Conservation (phyloP, 2,329 filamentous ascomycete genomes). For the Xylariomycetidae sp. region DNA sequence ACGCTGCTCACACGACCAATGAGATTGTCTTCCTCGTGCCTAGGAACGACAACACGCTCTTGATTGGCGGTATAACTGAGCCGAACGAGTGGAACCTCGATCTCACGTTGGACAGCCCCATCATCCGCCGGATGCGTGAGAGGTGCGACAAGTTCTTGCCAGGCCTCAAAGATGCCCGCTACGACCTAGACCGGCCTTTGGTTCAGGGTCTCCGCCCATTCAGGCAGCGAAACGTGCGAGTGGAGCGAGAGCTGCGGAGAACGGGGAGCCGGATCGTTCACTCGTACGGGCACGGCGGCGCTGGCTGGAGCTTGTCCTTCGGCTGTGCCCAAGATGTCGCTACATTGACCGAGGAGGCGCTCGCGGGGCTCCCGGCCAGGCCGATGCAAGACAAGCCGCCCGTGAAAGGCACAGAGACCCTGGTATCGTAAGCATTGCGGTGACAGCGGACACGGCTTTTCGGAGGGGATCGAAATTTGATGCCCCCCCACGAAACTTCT, state of each 20-base stretch:
- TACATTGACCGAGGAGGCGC: constrained; percentile 29
- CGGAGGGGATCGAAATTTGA: no score
- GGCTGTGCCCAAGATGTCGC: constrained; percentile 32
- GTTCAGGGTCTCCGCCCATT: constrained; percentile 38
- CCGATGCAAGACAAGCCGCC: constrained; percentile 25
- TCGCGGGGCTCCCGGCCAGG: constrained; percentile 22
- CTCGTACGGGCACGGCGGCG: constrained; percentile 38
- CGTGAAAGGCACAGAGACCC: constrained; percentile 17
- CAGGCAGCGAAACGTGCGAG: constrained; percentile 32
- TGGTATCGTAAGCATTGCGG: no score
- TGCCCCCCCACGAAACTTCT: no score
- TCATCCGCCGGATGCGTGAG: constrained; percentile 35
- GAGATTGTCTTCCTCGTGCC: constrained; percentile 39
- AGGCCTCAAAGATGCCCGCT: constrained; percentile 30
- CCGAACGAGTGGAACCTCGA: constrained; percentile 31
- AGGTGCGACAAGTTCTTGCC: constrained; percentile 37
- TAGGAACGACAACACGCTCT: constrained; percentile 36
- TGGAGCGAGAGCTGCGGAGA: constrained; percentile 34
- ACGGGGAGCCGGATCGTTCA: constrained; percentile 33
- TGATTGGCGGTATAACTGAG: constrained; percentile 34
- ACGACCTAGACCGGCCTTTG: constrained; percentile 35
- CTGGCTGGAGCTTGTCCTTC: constrained; percentile 36
- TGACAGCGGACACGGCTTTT: no score
- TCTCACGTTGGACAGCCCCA: constrained; percentile 32
- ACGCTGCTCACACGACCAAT: constrained; percentile 27